A percentile compares a stretch with the other conserved stretches of the same genome.
These are phyloP conservation scores for Durio zibethinus DNA, from an alignment of 345 rosid genomes.

Conservation along the genomic window DNA sequence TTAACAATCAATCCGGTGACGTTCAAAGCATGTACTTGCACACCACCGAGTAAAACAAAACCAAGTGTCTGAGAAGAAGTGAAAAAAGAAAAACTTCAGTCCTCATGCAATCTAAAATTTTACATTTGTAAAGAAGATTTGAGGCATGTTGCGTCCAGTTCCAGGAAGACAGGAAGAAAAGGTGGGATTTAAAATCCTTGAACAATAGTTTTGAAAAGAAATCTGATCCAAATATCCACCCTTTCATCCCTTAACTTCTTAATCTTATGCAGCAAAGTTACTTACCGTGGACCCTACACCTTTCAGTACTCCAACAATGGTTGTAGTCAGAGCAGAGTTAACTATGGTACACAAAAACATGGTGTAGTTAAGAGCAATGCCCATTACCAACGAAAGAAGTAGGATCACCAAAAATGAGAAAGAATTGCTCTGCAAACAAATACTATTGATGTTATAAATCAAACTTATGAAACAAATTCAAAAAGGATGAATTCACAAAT, in stretches of 20 bases:
- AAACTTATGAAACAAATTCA: neutral
- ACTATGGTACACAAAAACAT: constrained; percentile 96
- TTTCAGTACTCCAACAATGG: constrained; percentile 96
- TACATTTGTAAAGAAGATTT: neutral
- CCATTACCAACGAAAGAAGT: constrained; percentile 80
- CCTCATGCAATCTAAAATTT: neutral
- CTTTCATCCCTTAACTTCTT: neutral
- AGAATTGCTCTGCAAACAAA: constrained; percentile 64
- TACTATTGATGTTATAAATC: constrained; percentile 13
- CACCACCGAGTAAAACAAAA: constrained; percentile 86
- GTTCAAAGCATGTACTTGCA: constrained; percentile 79
- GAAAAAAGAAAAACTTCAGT: neutral
- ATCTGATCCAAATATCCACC: neutral
- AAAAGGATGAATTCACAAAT: neutral
- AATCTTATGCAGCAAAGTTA: constrained; percentile 8
- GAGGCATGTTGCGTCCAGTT: neutral
- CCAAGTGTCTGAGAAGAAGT: constrained; percentile 67
- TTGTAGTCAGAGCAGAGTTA: constrained; percentile 94
- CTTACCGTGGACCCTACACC: constrained; percentile 96
- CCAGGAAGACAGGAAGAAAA: neutral
- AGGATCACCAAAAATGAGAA: constrained; percentile 64
- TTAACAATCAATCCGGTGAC: constrained; percentile 81
- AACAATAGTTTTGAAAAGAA: neutral
- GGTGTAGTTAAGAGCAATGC: constrained; percentile 89
- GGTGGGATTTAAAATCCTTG: neutral